Evolutionary conservation across 2,329 filamentous ascomycete species (phyloP).

Genomic region (Metarhizium brunneum): DNA sequence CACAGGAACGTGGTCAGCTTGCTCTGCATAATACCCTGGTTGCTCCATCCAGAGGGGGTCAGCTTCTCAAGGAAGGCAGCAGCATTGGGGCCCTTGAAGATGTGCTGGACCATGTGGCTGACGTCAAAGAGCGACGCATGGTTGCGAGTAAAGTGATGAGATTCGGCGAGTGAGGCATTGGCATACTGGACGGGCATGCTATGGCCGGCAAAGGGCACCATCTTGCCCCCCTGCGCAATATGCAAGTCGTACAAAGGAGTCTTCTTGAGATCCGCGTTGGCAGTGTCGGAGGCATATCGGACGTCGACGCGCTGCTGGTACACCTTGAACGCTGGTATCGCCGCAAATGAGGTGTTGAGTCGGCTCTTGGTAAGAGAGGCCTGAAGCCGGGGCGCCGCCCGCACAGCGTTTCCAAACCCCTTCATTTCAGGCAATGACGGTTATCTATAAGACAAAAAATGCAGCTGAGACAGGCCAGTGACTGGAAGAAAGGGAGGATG

Average conservation of each 20-base stretch:
- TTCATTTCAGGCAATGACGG: slow-evolving; percentile 16
- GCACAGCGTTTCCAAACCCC: slow-evolving; percentile 19
- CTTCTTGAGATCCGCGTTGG: slow-evolving; percentile 24
- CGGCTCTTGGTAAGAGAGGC: slow-evolving; percentile 3
- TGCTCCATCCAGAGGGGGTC: slow-evolving; percentile 65
- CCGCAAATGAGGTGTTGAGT: slow-evolving; percentile 6
- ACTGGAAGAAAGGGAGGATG: slow-evolving; percentile 1
- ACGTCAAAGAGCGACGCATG: slow-evolving; percentile 93
- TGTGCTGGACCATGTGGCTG: slow-evolving; percentile 91
- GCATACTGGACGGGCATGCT: slow-evolving; percentile 88
- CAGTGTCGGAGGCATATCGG: slow-evolving; percentile 17
- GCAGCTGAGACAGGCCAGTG: neutral
- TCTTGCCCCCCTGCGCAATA: slow-evolving; percentile 71
- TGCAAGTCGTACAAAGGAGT: slow-evolving; percentile 76
- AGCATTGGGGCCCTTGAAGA: slow-evolving; percentile 72
- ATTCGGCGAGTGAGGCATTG: slow-evolving; percentile 67
- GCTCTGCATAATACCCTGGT: slow-evolving; percentile 58
- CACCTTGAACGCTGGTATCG: slow-evolving; percentile 3
- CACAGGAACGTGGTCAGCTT: slow-evolving; percentile 80
- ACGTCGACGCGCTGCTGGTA: slow-evolving; percentile 11
- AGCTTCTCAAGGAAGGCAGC: slow-evolving; percentile 73
- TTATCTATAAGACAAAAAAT: slow-evolving; percentile 1
- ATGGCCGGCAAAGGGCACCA: slow-evolving; percentile 94
- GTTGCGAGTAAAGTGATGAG: slow-evolving; percentile 80
- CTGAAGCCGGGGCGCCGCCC: slow-evolving; percentile 20